phyloP scores from a whole-genome alignment of 352 stramenopile species.

The Phytophthora pinifolia region DNA sequence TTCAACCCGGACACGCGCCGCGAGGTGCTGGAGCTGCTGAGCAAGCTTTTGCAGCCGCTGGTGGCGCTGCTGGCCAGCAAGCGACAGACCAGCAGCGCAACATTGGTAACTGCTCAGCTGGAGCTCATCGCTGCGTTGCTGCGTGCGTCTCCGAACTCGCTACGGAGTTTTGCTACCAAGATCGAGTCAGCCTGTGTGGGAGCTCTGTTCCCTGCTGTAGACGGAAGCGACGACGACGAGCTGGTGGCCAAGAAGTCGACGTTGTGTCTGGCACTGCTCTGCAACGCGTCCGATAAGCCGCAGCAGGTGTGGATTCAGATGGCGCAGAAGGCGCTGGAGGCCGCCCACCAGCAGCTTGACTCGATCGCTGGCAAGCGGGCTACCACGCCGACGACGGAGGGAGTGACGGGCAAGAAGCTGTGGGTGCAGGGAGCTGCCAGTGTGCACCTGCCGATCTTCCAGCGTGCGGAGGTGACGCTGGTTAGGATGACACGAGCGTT shows the following conservation, averaged over 20 bases:
- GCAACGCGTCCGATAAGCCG: conserved; percentile 66
- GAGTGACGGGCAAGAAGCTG: conserved; percentile 50
- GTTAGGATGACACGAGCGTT: conserved; percentile 42
- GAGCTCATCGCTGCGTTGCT: conserved; percentile 51
- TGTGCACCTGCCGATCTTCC: conserved; percentile 49
- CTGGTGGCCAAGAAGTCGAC: conserved; percentile 22
- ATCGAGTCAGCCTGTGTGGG: conserved; percentile 53
- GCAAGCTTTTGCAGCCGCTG: conserved; percentile 60
- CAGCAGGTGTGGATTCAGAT: conserved; percentile 67
- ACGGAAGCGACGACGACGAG: conserved; percentile 21
- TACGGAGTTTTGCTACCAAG: conserved; percentile 61
- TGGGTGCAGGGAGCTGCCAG: conserved; percentile 53
- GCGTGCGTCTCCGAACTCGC: conserved; percentile 49
- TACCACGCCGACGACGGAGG: conserved; percentile 13
- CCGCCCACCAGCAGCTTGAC: conserved; percentile 66
- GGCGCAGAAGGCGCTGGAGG: conserved; percentile 58
- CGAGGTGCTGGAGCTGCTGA: conserved; percentile 57
- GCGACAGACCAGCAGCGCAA: conserved; percentile 15
- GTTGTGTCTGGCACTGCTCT: conserved; percentile 49
- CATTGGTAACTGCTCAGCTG: conserved; percentile 33
- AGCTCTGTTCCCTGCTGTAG: conserved; percentile 26
- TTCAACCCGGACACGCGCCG: conserved; percentile 59
- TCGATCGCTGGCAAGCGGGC: conserved; percentile 58
- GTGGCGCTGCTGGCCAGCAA: conserved; percentile 47
- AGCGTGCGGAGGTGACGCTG: conserved; percentile 49